These are phyloP conservation scores for Silene vulgaris DNA, from an alignment of 179 eudicot genomes.

Conservation along the genomic window DNA sequence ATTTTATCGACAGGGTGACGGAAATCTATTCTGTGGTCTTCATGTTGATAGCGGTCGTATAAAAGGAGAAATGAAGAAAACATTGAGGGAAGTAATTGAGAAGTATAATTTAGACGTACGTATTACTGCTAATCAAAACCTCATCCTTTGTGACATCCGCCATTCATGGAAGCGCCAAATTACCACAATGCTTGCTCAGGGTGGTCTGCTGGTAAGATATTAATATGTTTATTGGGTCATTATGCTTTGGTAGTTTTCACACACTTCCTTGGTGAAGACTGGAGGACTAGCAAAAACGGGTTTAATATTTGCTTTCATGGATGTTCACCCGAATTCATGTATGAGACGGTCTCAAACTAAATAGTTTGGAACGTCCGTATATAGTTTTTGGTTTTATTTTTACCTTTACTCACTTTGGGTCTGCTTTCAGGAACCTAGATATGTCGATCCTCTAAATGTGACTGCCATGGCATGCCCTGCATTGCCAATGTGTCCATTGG, in stretches of 20 bases:
- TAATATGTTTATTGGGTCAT: conserved; percentile 27
- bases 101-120: conserved; percentile 88
- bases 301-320: not conserved
- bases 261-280: not conserved
- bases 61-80: conserved; percentile 78
- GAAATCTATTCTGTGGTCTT: conserved; percentile 76
- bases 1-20: conserved; percentile 68
- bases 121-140: conserved; percentile 89
- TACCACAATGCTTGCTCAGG: conserved; percentile 76
- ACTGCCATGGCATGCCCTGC: conserved; percentile 99
- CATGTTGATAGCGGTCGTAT: conserved; percentile 93
- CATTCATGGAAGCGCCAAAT: conserved; percentile 76
- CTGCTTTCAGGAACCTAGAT: conserved; percentile 61
- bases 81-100: conserved; percentile 79
- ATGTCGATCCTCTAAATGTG: conserved; percentile 83
- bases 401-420: not conserved
- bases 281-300: not conserved
- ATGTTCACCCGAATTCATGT: not conserved
- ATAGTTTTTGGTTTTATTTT: too few relatives aligned
- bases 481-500: conserved; percentile 89
- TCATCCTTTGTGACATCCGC: conserved; percentile 71
- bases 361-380: too few relatives aligned
- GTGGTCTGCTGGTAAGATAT: conserved; percentile 74
- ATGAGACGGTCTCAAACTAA: not conserved
- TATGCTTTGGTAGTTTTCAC: not conserved